Percentiles rank a stretch among this genome's conserved stretches.
These are phyloP conservation scores for Macrolepiota dolichaula DNA, from an alignment of 768 basidiomycete species.

Conservation along the genomic window DNA sequence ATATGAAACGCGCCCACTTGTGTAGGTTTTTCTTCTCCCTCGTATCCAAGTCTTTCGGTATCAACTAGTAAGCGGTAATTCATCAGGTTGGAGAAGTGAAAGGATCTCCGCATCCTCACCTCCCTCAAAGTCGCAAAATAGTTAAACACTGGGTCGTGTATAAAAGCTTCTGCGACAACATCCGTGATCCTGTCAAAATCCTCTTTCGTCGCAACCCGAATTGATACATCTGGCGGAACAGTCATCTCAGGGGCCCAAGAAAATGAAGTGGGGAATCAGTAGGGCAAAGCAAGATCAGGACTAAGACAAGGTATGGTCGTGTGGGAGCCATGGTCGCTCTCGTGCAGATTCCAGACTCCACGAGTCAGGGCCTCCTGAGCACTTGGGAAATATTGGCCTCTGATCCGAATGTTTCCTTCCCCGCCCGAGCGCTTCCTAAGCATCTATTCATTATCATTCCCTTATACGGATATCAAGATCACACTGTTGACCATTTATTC, in stretches of 20 bases:
- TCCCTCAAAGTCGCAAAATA: slow-evolving; percentile 24
- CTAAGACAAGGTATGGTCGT: too few species aligned
- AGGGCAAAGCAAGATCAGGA: too few species aligned
- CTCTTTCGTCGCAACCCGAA: slow-evolving; percentile 19
- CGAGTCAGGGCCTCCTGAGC: too few species aligned
- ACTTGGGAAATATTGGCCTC: too few species aligned
- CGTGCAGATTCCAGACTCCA: too few species aligned
- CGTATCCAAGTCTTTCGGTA: slow-evolving; percentile 14
- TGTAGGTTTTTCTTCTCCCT: slow-evolving; percentile 14
- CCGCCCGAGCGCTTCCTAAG: too few species aligned
- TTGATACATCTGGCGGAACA: background rate
- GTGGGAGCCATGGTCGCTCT: too few species aligned
- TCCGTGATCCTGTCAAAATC: slow-evolving; percentile 21
- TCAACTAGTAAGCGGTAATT: slow-evolving; percentile 15
- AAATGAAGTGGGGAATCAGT: background rate
- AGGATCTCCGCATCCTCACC: slow-evolving; percentile 12
- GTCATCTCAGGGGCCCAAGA: background rate
- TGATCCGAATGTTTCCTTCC: too few species aligned
- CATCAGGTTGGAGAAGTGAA: background rate
- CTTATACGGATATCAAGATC: too few species aligned
- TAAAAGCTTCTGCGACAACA: slow-evolving; percentile 21
- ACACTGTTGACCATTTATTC: too few species aligned
- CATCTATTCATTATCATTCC: too few species aligned
- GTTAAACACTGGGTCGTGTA: slow-evolving; percentile 25
- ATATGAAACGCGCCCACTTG: slow-evolving; percentile 18